Evolutionary conservation across 192 early-diverging fungal species (phyloP), one percentile per base, ranked within the genome.

Genomic region (Linnemannia exigua): DNA sequence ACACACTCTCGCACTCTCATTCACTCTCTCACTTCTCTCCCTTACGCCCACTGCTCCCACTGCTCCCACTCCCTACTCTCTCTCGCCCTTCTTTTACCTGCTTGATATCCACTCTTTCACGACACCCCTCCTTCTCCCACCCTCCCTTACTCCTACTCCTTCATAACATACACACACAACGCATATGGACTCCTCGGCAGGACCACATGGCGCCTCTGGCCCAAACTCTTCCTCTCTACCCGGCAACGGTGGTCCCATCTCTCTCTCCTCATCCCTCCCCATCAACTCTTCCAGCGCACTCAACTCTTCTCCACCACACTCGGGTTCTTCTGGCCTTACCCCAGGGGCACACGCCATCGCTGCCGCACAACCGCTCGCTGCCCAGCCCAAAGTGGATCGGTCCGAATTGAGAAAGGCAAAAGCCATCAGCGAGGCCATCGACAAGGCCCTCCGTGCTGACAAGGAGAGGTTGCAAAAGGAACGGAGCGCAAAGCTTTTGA

Each of bases 401-500:
- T 19, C 78, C 11, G 84, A 86, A n/a, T 31, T 50, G 51, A 76
- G 76, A 66, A 79, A 79, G 74, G 84, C 84, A 38, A 86, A 80
- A 54, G 84, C 84, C 35, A 58, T 86, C 11, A 79, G 61, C 36
- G 84, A 86, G 70, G 84, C 84, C 37, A 86, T 86, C 51, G 84
- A 86, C 50, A 68, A 66, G 54, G 58, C 78, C 7, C 74, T 86
- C 22, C 67, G 70, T 31, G 84, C 84, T 0, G 84, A 86, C 51
- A 79, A 37, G 41, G 84, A 86, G 20, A 74, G 84, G 38, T 31
- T 80, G 67, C 77, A 79, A n/a, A 86, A 86, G 51, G 84, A 86
- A 52, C 84, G 84, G 15, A 74, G 78, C 19, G 84, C 84, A 33
- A 86, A 86, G 63, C 63, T 86, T 1, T 41, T 86, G 84, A 86